Conservation (phyloP, 805 yeast genomes). For the Pichia thaimueangensis region DNA sequence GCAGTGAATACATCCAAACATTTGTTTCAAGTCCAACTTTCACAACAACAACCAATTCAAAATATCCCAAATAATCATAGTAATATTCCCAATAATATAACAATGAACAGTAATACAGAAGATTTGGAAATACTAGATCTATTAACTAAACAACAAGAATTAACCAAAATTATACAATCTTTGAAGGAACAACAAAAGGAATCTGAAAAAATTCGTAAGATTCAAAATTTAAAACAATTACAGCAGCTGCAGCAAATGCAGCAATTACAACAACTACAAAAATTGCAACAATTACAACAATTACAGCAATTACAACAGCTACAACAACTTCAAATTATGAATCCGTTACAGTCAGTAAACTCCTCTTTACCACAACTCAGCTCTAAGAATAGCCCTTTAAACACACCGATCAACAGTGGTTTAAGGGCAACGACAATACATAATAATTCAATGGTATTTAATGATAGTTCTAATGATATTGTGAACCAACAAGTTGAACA, state of each 20-base stretch:
- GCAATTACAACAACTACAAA: slow-evolving; percentile 3
- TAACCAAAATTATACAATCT: slow-evolving; percentile 2
- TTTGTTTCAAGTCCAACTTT: neutral
- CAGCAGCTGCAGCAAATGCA: slow-evolving; percentile 6
- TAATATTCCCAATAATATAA: too few relatives aligned
- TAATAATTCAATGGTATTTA: too few relatives aligned
- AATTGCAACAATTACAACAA: slow-evolving; percentile 4
- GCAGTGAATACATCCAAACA: neutral
- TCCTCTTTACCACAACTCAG: too few relatives aligned
- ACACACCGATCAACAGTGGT: too few relatives aligned
- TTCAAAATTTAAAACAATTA: neutral
- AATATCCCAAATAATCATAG: too few relatives aligned
- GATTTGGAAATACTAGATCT: slow-evolving; percentile 6
- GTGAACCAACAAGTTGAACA: neutral
- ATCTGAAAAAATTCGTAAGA: slow-evolving; percentile 1
- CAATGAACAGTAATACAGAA: neutral
- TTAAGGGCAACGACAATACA: too few relatives aligned
- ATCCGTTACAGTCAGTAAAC: too few relatives aligned
- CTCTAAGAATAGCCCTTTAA: too few relatives aligned
- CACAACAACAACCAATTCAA: too few relatives aligned
- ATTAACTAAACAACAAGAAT: slow-evolving; percentile 7
- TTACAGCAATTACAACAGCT: slow-evolving; percentile 4
- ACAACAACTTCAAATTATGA: neutral
- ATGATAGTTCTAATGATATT: neutral
- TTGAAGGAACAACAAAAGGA: slow-evolving; percentile 6